phyloP scores from a whole-genome alignment of 163 green algal species.

The Chloromonas sp. region DNA sequence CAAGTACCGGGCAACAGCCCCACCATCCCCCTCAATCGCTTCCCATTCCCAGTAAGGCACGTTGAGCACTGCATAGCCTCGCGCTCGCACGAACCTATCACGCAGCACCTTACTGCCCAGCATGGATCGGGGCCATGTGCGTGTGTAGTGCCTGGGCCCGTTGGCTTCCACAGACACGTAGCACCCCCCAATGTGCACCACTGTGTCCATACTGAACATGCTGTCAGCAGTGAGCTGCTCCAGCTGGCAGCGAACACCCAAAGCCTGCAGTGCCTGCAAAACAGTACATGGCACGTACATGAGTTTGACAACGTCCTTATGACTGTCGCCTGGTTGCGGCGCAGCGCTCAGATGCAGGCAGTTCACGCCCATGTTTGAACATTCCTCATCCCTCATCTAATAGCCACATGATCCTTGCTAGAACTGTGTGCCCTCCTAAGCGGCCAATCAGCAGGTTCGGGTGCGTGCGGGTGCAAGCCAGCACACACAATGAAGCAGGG shows the following conservation, averaged over 20 bases:
- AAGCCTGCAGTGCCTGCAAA: not conserved
- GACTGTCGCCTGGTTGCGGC: not conserved
- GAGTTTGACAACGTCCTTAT: not conserved
- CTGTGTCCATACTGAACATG: slow-evolving; percentile 14
- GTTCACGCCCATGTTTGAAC: no score
- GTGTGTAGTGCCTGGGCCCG: slow-evolving; percentile 6
- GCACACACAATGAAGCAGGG: not conserved
- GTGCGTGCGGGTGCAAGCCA: not conserved
- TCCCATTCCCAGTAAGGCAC: slow-evolving; percentile 2
- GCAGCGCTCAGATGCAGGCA: no score
- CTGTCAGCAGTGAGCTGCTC: not conserved
- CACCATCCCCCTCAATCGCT: not conserved
- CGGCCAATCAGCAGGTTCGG: not conserved
- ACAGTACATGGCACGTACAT: not conserved
- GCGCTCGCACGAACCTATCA: not conserved
- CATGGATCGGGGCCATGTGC: not conserved
- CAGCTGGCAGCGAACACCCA: slow-evolving; percentile 1
- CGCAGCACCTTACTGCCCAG: slow-evolving; percentile 6
- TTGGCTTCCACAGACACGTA: slow-evolving; percentile 6
- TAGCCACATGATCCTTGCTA: not conserved
- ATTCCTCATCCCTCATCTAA: not conserved
- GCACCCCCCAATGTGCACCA: not conserved
- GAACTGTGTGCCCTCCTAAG: not conserved
- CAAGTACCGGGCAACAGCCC: not conserved
- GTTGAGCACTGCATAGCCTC: not conserved